Conservation (phyloP, 345 rosid species). For the Gossypium anomalum region DNA sequence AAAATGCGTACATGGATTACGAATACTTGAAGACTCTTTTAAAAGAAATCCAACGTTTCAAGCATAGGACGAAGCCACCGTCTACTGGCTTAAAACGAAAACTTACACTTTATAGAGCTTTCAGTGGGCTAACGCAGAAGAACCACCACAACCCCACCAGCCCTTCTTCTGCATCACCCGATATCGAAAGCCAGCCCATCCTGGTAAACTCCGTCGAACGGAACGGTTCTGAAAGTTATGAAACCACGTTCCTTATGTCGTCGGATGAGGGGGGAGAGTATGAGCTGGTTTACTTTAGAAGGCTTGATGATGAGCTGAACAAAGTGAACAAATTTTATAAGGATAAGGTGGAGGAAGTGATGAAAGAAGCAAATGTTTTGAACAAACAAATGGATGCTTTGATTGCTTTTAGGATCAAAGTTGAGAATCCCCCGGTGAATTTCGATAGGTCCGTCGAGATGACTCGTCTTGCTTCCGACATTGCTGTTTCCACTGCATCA, state of each 20-base stretch:
- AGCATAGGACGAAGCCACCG: constrained; percentile 28
- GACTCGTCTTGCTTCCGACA: constrained; percentile 57
- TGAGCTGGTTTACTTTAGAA: constrained; percentile 52
- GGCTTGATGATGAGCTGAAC: constrained; percentile 61
- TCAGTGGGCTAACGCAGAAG: constrained; percentile 46
- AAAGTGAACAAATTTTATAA: constrained; percentile 51
- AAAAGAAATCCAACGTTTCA: constrained; percentile 49
- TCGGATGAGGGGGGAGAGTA: constrained; percentile 58
- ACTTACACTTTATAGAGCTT: constrained; percentile 47
- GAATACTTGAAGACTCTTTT: constrained; percentile 40
- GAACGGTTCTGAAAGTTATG: constrained; percentile 28
- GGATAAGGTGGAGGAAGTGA: constrained; percentile 46
- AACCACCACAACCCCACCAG: constrained; percentile 10
- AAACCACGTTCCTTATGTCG: constrained; percentile 51
- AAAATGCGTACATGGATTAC: constrained; percentile 61
- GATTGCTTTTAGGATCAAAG: constrained; percentile 63
- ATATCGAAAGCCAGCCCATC: constrained; percentile 44
- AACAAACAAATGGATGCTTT: constrained; percentile 67
- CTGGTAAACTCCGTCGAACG: constrained; percentile 30
- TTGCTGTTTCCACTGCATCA: constrained; percentile 46
- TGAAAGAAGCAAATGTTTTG: constrained; percentile 49
- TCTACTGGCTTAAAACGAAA: constrained; percentile 28
- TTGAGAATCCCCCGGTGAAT: constrained; percentile 49
- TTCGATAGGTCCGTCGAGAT: constrained; percentile 36
- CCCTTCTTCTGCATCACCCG: constrained; percentile 14